Evolutionary conservation across 345 rosid species (phyloP).

Genomic region (Lepidium africanum): DNA sequence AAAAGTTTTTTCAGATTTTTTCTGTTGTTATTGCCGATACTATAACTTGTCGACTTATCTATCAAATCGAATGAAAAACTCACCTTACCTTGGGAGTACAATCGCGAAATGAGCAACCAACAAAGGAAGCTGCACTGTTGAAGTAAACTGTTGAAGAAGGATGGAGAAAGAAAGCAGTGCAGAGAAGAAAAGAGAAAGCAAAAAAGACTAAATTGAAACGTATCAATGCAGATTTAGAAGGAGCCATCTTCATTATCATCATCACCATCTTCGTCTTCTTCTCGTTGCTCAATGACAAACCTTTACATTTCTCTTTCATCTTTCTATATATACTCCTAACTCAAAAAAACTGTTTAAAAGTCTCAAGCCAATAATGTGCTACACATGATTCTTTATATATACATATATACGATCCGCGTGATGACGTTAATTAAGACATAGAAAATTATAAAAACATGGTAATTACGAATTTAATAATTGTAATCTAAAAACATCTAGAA

Average conservation of each 20-base stretch:
- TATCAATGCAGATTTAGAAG: conserved; percentile 57
- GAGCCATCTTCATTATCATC: conserved; percentile 38
- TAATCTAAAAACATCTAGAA: conserved; percentile 24
- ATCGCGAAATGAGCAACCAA: conserved; percentile 66
- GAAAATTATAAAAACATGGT: neutral
- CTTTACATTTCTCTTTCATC: conserved; percentile 41
- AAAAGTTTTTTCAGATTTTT: no score
- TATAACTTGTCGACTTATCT: neutral
- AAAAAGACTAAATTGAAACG: conserved; percentile 58
- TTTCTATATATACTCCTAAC: conserved; percentile 10
- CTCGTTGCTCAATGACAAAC: conserved; percentile 7
- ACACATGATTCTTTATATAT: conserved; percentile 1
- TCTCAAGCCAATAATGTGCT: neutral
- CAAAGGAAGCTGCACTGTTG: conserved; percentile 50
- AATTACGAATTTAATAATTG: neutral
- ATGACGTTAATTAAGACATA: neutral
- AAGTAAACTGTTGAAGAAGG: conserved; percentile 64
- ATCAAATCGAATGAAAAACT: conserved; percentile 24
- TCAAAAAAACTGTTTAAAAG: neutral
- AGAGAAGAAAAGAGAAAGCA: conserved; percentile 52
- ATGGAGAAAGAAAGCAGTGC: conserved; percentile 46
- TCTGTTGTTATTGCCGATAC: no score
- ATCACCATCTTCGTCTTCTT: conserved; percentile 21
- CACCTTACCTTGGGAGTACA: conserved; percentile 96
- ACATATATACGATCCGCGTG: neutral